A percentile compares a stretch with the other conserved stretches of the same genome.
phyloP scores from a whole-genome alignment of 768 basidiomycete species.

The Psilocybe subaeruginosa region DNA sequence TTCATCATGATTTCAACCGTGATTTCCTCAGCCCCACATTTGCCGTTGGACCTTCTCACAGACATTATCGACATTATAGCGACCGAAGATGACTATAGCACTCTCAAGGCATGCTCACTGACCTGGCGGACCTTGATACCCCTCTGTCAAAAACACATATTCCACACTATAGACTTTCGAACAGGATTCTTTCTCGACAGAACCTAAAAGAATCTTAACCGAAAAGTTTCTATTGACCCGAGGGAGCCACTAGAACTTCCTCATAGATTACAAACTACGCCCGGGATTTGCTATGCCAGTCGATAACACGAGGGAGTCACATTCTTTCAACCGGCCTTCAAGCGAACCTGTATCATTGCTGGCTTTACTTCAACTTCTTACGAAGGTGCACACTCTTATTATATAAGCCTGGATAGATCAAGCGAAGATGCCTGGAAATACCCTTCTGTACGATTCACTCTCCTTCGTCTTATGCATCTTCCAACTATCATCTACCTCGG shows the following conservation, averaged over 20 bases:
- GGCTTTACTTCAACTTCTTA: neutral
- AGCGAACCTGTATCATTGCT: neutral
- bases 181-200: neutral
- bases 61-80: neutral
- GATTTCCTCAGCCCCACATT: too few relatives aligned
- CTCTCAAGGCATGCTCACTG: neutral
- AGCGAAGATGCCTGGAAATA: neutral
- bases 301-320: neutral
- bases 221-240: neutral
- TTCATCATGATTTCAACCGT: too few relatives aligned
- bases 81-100: neutral
- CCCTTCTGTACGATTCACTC: neutral
- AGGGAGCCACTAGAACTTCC: neutral
- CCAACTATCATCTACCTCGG: neutral
- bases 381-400: neutral
- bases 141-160: neutral
- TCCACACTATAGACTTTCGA: neutral
- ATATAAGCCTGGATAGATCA: neutral
- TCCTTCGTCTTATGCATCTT: neutral
- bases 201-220: neutral
- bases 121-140: neutral
- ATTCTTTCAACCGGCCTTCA: too few relatives aligned
- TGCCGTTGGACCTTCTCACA: too few relatives aligned
- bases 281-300: neutral
- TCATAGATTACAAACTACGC: neutral